Evolutionary conservation across 2,329 filamentous ascomycete species (phyloP).

Genomic region (Clonostachys rosea): DNA sequence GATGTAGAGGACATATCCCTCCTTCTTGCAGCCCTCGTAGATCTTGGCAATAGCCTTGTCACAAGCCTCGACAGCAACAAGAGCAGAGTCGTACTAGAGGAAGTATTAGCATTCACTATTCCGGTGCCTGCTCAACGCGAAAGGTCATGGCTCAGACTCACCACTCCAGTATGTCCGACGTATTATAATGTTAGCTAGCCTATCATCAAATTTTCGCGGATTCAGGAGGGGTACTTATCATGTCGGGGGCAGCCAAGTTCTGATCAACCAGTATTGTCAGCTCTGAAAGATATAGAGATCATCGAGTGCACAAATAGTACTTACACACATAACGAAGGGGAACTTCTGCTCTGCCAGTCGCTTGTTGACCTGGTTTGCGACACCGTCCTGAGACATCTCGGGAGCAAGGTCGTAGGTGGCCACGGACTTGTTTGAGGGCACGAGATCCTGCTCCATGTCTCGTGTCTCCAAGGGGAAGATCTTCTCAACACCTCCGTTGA

Average conservation of each 20-base stretch:
- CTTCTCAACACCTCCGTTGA: constrained; percentile 98
- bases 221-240: constrained; percentile 36
- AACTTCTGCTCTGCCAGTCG: constrained; percentile 80
- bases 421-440: constrained; percentile 84
- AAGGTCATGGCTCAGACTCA: neutral
- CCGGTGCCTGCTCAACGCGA: neutral
- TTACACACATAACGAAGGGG: constrained; percentile 78
- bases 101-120: neutral
- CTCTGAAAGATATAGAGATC: neutral
- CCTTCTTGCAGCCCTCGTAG: constrained; percentile 88
- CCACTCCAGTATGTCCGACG: constrained; percentile 91
- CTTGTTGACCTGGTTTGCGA: constrained; percentile 86
- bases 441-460: constrained; percentile 73
- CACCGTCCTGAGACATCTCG: constrained; percentile 89
- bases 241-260: constrained; percentile 98
- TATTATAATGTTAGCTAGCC: neutral
- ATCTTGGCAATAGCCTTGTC: constrained; percentile 93
- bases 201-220: neutral
- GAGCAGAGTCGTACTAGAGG: constrained; percentile 73
- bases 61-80: constrained; percentile 78
- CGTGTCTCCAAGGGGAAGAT: constrained; percentile 87
- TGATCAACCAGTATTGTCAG: constrained; percentile 26
- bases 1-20: constrained; percentile 90
- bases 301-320: neutral
- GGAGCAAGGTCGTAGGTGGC: constrained; percentile 93